Evolutionary conservation across 2,329 filamentous ascomycete genomes (phyloP), one percentile per base, ranked within the genome.

Genomic region (Rhynchosporium agropyri): DNA sequence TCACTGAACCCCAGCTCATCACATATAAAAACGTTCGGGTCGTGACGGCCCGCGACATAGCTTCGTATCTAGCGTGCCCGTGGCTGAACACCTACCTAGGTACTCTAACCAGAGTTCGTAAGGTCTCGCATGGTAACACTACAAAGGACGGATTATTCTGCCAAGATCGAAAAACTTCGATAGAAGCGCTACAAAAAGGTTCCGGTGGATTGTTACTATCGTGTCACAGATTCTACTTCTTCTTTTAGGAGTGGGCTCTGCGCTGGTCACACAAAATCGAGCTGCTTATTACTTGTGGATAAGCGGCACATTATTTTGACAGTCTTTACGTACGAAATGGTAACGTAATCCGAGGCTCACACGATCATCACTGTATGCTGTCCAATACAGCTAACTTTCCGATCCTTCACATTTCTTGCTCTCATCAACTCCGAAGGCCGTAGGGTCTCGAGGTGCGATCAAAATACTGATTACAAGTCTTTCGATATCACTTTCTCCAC

Each of bases 41-140:
- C 53, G 53, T 45, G 53, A 42, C 53, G 33, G 12, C 38, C 53
- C 53, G 53, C 53, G 8, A 36, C 33, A 10, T 36, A 36, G 33
- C 33, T 28, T 54, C 31, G 33, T 33, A n/a, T 26, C n/a, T 54
- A 54, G 50, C 33, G 33, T 20, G 20, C 20, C 20, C 33, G 28
- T 4, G 1, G 33, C 12, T 36, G 26, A 36, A 33, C 33, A 54
- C 20, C 15, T 26, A 40, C 36, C 20, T 20, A 20, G 20, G 20
- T 20, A 20, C 20, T 36, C 33, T 40, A 40, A 54, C 5, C 6
- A 54, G 36, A 40, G 50, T 36, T 36, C 33, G 33, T 36, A 36
- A 40, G 50, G 33, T 54, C n/a, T 54, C 12, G 33, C 33, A n/a
- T 45, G 20, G 43, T 15, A 20, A 45, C 3, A n/a, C 43, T 20